Conservation (phyloP, 805 yeast species). For the Zygoascus ofunaensis region DNA sequence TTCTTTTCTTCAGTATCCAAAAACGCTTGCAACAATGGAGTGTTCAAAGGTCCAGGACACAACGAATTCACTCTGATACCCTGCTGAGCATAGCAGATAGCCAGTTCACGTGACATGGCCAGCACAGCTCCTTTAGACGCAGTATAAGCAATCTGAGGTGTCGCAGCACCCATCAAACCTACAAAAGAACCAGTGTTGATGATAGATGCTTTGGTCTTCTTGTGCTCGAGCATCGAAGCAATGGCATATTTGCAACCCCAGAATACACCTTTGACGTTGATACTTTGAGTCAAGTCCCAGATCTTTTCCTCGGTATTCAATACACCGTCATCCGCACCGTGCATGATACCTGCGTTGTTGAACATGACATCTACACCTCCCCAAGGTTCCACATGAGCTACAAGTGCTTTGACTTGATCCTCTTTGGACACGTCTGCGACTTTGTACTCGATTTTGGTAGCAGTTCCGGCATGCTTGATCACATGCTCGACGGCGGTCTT, state of each 20-base stretch:
- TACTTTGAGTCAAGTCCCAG: conserved; percentile 31
- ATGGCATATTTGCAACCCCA: conserved; percentile 31
- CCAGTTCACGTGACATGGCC: conserved; percentile 35
- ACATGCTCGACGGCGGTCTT: conserved; percentile 61
- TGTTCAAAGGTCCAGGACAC: conserved; percentile 53
- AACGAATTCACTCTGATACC: conserved; percentile 47
- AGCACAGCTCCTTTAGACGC: conserved; percentile 33
- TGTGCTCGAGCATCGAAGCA: conserved; percentile 23
- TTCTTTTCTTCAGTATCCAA: conserved; percentile 45
- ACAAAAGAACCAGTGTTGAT: conserved; percentile 34
- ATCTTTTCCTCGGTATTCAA: conserved; percentile 27
- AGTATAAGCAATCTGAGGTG: conserved; percentile 33
- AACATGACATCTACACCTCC: conserved; percentile 76
- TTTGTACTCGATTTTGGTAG: conserved; percentile 47
- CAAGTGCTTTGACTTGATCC: conserved; percentile 25
- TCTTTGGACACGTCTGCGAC: conserved; percentile 29
- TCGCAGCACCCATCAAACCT: conserved; percentile 31
- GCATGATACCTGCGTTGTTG: conserved; percentile 79
- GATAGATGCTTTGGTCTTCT: conserved; percentile 25
- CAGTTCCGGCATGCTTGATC: conserved; percentile 59
- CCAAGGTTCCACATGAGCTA: conserved; percentile 51
- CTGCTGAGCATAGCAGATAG: conserved; percentile 51
- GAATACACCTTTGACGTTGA: conserved; percentile 32
- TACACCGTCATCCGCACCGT: conserved; percentile 25
- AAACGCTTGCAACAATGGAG: conserved; percentile 51